A percentile compares a stretch with the other conserved stretches of the same genome.
Conservation (phyloP, 257 asterid genomes). For the Fraxinus pennsylvanica region DNA sequence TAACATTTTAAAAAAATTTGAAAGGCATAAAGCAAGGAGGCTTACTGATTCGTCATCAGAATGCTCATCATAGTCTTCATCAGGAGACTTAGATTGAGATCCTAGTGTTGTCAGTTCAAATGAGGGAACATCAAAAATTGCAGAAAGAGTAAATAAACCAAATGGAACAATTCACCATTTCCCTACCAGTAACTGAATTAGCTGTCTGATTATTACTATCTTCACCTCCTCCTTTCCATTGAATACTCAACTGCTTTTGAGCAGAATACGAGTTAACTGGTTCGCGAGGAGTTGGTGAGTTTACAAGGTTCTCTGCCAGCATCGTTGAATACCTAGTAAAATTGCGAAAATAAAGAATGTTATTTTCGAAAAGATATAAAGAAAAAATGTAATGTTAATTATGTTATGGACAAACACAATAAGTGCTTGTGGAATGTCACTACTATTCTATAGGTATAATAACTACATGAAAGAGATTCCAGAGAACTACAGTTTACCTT, state of each 20-base stretch:
- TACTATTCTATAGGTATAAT: not conserved
- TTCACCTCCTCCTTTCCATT: slow-evolving; percentile 39
- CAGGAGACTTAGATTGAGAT: slow-evolving; percentile 62
- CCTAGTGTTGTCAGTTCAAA: slow-evolving; percentile 52
- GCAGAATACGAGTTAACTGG: slow-evolving; percentile 36
- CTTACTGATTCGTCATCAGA: slow-evolving; percentile 79
- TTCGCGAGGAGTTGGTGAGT: slow-evolving; percentile 53
- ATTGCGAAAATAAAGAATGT: slow-evolving; percentile 18
- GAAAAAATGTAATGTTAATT: slow-evolving; percentile 7
- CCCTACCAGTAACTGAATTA: slow-evolving; percentile 57
- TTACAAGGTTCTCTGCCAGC: slow-evolving; percentile 96
- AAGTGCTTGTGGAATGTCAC: slow-evolving; percentile 14
- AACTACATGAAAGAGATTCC: not conserved
- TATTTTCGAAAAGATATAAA: slow-evolving; percentile 19
- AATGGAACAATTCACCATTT: slow-evolving; percentile 4
- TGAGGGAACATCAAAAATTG: slow-evolving; percentile 31
- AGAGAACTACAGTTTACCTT: slow-evolving; percentile 47
- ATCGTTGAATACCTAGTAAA: slow-evolving; percentile 84
- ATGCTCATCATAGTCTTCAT: slow-evolving; percentile 68
- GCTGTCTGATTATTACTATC: slow-evolving; percentile 36
- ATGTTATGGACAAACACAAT: slow-evolving; percentile 10
- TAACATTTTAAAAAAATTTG: slow-evolving; percentile 17
- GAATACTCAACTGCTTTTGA: slow-evolving; percentile 44
- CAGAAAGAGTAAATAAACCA: slow-evolving; percentile 21
- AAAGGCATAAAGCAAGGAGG: slow-evolving; percentile 19